phyloP scores from a whole-genome alignment of 495 filamentous ascomycete species.

The Parachaetomium inaequale region DNA sequence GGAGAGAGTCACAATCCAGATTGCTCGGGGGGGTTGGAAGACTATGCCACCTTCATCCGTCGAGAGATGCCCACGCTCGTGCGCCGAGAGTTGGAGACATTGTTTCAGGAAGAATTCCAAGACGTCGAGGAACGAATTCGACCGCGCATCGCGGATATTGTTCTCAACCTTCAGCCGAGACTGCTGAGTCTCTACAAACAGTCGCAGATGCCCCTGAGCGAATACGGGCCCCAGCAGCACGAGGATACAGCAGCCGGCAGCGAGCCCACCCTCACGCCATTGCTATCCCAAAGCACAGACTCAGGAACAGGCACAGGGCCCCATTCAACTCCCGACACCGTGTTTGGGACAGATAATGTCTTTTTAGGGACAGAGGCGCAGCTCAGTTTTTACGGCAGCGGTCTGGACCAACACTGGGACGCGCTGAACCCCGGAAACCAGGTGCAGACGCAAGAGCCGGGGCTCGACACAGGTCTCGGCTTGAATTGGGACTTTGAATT shows the following conservation, averaged over 20 bases:
- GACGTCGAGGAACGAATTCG: constrained; percentile 27
- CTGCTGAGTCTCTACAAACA: constrained; percentile 28
- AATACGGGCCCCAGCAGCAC: constrained; percentile 23
- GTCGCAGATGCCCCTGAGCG: constrained; percentile 29
- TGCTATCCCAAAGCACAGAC: constrained; percentile 5
- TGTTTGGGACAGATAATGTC: background rate
- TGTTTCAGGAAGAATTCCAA: constrained; percentile 25
- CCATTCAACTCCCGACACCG: background rate
- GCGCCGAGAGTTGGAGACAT: constrained; percentile 27
- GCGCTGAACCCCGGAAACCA: background rate
- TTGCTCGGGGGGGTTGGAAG: constrained; percentile 24
- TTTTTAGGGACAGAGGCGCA: background rate
- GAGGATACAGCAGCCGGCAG: background rate
- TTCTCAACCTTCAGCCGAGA: constrained; percentile 27
- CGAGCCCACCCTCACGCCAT: constrained; percentile 2
- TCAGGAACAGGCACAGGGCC: background rate
- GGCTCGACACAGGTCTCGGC: background rate
- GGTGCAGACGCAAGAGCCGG: background rate
- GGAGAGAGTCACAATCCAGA: constrained; percentile 22
- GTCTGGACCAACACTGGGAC: background rate
- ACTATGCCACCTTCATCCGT: constrained; percentile 29
- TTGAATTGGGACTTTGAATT: constrained; percentile 17
- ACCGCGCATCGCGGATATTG: constrained; percentile 26
- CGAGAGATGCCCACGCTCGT: constrained; percentile 34
- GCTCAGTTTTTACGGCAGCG: background rate